Evolutionary conservation across 305 asterid species (phyloP), one percentile per base, ranked within the genome.

Genomic region (Fraxinus floribunda): DNA sequence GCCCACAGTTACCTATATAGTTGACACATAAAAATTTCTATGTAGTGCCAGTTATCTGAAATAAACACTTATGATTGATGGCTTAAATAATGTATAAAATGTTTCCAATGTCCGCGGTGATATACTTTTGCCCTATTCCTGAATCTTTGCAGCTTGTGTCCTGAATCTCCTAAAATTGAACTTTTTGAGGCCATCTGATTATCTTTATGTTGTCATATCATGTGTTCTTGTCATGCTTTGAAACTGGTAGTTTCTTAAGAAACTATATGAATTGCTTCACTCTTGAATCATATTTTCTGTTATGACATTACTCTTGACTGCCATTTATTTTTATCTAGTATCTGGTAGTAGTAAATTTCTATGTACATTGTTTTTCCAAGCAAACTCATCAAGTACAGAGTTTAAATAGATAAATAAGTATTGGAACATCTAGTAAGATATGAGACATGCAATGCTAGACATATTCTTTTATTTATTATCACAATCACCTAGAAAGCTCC

Each of bases 391-490:
- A 71, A 55, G 70, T 71, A 75, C 75, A 72, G 73, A 38, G 36
- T 57, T 79, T 80, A 18, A 55, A 80, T 66, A 15, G 10, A 18
- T 30, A 84, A 34, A 77, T 76, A 34, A 38, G 79, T 55, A 71
- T 18, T 39, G 60, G 76, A 24, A 78, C 49, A 77, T 34, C 74
- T 32, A 32, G 30, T 55, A 80, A 29, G 76, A 34, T 86, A 26
- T 16, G 73, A 39, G 64, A 80, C 62, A 75, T 75, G 82, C 44
- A 57, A 81, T 41, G 26, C 20, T 60, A 71, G 68, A 24, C 81
- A 75, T 84, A 82, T 60, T 46, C 70, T 55, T 83, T 81, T 81
- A 76, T 81, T 80, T 81, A 78, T 78, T 78, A 46, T 64, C 36
- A 34, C 77, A 20, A 80, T 60, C 75, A 80, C 79, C 76, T 73